These are phyloP conservation scores for Protea cynaroides DNA, from an alignment of 164 flowering plant species.

Conservation along the genomic window DNA sequence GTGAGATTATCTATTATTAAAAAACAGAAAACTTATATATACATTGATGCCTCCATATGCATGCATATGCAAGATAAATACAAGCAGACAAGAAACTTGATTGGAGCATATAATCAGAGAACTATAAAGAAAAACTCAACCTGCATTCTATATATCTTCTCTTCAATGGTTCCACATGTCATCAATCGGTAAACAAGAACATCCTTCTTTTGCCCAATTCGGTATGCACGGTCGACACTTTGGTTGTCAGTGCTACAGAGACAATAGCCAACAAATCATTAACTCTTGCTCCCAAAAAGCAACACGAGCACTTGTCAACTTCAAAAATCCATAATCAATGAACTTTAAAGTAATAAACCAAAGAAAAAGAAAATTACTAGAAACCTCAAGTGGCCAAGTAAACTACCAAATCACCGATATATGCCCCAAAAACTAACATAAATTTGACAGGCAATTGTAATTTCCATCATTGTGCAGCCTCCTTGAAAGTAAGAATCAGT, in stretches of 20 bases:
- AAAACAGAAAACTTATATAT: background rate
- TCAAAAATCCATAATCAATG: too few relatives aligned
- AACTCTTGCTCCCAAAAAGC: background rate
- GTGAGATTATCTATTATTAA: background rate
- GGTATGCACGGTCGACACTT: slow-evolving; percentile 98
- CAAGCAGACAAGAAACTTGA: background rate
- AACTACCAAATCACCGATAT: too few relatives aligned
- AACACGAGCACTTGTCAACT: too few relatives aligned
- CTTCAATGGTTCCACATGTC: slow-evolving; percentile 98
- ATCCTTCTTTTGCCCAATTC: slow-evolving; percentile 96
- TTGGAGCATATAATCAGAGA: background rate
- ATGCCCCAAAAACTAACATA: too few relatives aligned
- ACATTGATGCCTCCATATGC: background rate
- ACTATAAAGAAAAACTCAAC: slow-evolving; percentile 21
- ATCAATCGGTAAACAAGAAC: slow-evolving; percentile 94
- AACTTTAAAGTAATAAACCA: too few relatives aligned
- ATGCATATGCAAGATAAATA: background rate
- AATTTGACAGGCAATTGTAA: too few relatives aligned
- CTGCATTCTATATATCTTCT: slow-evolving; percentile 94
- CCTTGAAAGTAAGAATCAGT: too few relatives aligned
- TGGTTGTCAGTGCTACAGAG: slow-evolving; percentile 86
- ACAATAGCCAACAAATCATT: slow-evolving; percentile 8
- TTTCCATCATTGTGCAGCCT: too few relatives aligned
- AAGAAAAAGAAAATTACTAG: too few relatives aligned
- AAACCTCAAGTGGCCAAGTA: too few relatives aligned